Evolutionary conservation across 306 rosid genomes (phyloP).

Genomic region (Crataegus laevigata): DNA sequence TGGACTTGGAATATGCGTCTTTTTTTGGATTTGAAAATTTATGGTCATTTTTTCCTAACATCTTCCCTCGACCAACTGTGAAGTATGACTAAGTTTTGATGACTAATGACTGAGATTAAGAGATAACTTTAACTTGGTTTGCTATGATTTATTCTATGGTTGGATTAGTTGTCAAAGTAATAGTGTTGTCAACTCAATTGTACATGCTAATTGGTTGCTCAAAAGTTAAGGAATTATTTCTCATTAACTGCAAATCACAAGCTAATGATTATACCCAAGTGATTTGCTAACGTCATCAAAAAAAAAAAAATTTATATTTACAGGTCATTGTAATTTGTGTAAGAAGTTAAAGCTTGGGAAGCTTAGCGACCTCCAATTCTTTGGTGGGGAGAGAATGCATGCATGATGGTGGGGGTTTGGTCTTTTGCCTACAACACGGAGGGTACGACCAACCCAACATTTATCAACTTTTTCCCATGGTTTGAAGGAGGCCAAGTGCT

Average conservation of each 20-base stretch:
- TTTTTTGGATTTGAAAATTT: neutral
- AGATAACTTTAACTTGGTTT: neutral
- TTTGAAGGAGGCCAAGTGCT: constrained; percentile 93
- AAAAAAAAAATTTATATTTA: too few species aligned
- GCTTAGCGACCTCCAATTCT: neutral
- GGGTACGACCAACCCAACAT: constrained; percentile 87
- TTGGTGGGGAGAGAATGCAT: constrained; percentile 82
- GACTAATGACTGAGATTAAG: neutral
- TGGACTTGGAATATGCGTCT: neutral
- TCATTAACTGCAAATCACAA: too few species aligned
- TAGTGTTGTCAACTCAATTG: too few species aligned
- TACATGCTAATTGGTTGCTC: too few species aligned
- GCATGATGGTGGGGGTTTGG: constrained; percentile 62
- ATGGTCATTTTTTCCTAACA: neutral
- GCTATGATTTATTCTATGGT: neutral
- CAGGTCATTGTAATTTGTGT: too few species aligned
- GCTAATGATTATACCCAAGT: too few species aligned
- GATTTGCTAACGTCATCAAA: too few species aligned
- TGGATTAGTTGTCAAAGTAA: too few species aligned
- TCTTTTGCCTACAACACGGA: constrained; percentile 88
- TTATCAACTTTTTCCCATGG: constrained; percentile 59
- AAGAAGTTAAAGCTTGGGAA: too few species aligned
- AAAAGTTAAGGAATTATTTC: too few species aligned
- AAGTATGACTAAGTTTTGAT: neutral
- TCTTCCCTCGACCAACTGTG: neutral